Base-by-base conservation (phyloP, 1,284 basidiomycete genomes). In the Boletus albobrunnescens region DNA sequence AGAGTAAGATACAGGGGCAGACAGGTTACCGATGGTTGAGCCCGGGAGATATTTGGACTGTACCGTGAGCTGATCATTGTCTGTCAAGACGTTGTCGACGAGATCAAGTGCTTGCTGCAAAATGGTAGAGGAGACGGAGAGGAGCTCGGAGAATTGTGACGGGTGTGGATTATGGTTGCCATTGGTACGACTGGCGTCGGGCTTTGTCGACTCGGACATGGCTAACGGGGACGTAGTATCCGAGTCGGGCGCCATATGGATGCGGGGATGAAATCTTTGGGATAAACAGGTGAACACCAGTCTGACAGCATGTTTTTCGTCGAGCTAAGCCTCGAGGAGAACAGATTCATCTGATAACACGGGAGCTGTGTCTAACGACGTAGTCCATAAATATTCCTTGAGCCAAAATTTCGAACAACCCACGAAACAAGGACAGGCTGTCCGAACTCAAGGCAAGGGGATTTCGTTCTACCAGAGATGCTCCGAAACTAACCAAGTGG, bases 371-470 rank as follows among this genome's bases (percentile, higher is more conserved):
- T 49, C 39, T 49, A 56, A 37, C 23, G 36, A 32, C 26, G 30
- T 7, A 8, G 13, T n/a, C 8, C 8, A 35, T 24, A 28, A 35
- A 41, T 87, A 75, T 88, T 69, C 75, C 84, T 78, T 74, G 78
- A 70, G 67, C 83, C 78, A 71, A 71, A 89, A 89, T 89, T 89
- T 84, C 84, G 79, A 73, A 74, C 71, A 70, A 71, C 78, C 77
- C 79, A 81, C 71, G 62, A 36, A 26, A 49, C 13, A 57, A 57
- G 52, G 56, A 67, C 71, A 70, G 74, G 75, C 67, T 61, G 68
- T 63, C 75, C 84, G 81, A 84, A 89, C 87, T 89, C 87, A 88
- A 87, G 78, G 83, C 71, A 76, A 84, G 82, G 82, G 67, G 37
- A 33, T 31, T 14, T 81, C 63, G 37, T 54, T 88, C 76, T 88